Percentiles rank a stretch among this genome's conserved stretches.
Conservation (phyloP, 768 basidiomycete genomes). For the Boletus bicolor region DNA sequence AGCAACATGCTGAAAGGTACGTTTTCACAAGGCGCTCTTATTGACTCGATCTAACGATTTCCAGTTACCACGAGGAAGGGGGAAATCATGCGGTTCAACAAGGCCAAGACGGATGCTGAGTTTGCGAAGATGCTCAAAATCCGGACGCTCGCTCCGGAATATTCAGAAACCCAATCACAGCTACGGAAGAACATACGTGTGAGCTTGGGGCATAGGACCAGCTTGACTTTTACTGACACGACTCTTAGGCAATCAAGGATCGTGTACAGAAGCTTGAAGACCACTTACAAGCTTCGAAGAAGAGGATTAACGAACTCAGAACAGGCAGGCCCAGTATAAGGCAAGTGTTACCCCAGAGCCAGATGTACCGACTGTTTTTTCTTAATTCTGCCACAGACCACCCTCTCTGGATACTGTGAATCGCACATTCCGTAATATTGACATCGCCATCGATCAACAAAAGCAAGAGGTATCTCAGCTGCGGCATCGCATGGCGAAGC, state of each 20-base stretch:
- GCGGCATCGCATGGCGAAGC: conserved; percentile 47
- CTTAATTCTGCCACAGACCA: conserved; percentile 45
- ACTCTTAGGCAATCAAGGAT: conserved; percentile 57
- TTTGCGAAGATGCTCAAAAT: conserved; percentile 73
- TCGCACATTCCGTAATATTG: conserved; percentile 83
- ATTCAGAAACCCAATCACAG: conserved; percentile 76
- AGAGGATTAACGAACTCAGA: conserved; percentile 58
- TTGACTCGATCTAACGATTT: not conserved
- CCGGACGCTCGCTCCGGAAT: conserved; percentile 84
- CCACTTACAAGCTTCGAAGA: conserved; percentile 65
- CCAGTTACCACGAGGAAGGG: conserved; percentile 79
- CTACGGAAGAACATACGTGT: conserved; percentile 73
- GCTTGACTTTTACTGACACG: conserved; percentile 4
- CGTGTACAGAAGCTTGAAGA: conserved; percentile 79
- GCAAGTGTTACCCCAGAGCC: conserved; percentile 36
- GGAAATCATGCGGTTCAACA: conserved; percentile 76
- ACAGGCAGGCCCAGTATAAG: conserved; percentile 60
- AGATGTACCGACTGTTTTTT: not conserved
- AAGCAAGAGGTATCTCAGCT: conserved; percentile 51
- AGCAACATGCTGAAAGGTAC: conserved; percentile 66
- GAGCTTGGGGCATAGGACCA: conserved; percentile 21
- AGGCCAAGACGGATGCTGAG: conserved; percentile 73
- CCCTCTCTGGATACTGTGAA: conserved; percentile 83
- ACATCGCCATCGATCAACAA: conserved; percentile 64
- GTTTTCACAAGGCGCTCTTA: conserved; percentile 6